Conservation (phyloP, 176 grass and related monocot species). For the Ensete glaucum region DNA sequence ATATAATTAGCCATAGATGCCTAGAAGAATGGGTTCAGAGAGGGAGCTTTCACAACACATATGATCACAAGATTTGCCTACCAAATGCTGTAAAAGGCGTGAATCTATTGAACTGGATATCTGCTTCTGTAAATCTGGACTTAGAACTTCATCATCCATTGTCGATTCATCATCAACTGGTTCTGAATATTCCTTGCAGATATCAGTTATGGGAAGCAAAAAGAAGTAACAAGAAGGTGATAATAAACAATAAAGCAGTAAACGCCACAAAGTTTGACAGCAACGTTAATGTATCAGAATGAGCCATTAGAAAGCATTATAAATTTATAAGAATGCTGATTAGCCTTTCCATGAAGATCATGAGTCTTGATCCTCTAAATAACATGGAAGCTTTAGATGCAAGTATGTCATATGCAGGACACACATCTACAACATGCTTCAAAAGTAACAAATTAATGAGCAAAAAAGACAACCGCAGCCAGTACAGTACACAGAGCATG, state of each 20-base stretch:
- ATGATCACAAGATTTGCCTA: constrained; percentile 25
- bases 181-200: constrained; percentile 19
- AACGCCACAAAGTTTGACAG: not conserved
- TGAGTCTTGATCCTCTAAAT: not conserved
- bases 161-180: constrained; percentile 46
- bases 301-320: too few relatives aligned
- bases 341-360: not conserved
- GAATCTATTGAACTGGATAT: constrained; percentile 84
- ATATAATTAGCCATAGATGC: not conserved
- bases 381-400: not conserved
- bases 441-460: too few relatives aligned
- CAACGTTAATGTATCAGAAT: too few relatives aligned
- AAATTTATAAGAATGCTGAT: not conserved
- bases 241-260: not conserved
- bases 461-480: too few relatives aligned
- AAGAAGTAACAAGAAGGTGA: not conserved
- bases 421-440: not conserved
- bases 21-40: constrained; percentile 6
- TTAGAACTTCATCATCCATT: constrained; percentile 57
- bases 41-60: not conserved
- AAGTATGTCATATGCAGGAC: not conserved
- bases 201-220: not conserved
- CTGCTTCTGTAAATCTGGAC: constrained; percentile 62
- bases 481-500: too few relatives aligned
- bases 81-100: constrained; percentile 70